Base-by-base conservation (phyloP, 2,329 filamentous ascomycete genomes). In the Aureobasidium sp. region DNA sequence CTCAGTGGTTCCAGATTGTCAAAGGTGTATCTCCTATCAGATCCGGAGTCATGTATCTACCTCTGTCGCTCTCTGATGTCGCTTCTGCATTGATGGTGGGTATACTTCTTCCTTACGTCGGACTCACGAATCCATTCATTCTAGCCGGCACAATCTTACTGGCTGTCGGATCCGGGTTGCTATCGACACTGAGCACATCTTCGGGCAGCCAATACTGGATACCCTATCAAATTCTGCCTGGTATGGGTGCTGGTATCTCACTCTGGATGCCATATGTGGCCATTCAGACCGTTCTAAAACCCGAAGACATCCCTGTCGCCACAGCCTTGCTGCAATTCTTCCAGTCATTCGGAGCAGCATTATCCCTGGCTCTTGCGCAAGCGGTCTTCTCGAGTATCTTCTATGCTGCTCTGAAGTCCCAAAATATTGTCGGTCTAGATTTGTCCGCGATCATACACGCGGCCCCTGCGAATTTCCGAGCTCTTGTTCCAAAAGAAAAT, bases 121-220 rank as follows among this genome's bases (percentile, higher is more conserved):
- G 79, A 37, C 80, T 80, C 70, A 80, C 80, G 70, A 79, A 77
- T 0, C 78, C 78, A 2, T 80, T 81, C 68, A 77, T 80, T 70
- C 72, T 79, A 42, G 63, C 70, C 20, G 65, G 65, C 15, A 72
- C 72, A 1, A 67, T 79, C 36, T 65, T 80, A 56, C 77, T 79
- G 73, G 65, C 77, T 22, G 74, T 81, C 53, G 78, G 78, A 22
- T 75, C 77, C 8, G 79, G 78, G 25, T 71, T 81, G 9, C 70
- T 81, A 11, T 68, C 75, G 5, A 79, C 78, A 4, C 74, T 79
- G 56, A 70, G 73, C 31, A 70, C 71, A 14, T 68, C 76, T 64
- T 76, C 76, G 12, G 70, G 70, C 59, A 70, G 69, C n/a, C 45
- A 73, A 20, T 70, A 74, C 62, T 76, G 74, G 74, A 75, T 75